phyloP scores from a whole-genome alignment of 2,329 filamentous ascomycete species.

The Xylariaceae sp. region DNA sequence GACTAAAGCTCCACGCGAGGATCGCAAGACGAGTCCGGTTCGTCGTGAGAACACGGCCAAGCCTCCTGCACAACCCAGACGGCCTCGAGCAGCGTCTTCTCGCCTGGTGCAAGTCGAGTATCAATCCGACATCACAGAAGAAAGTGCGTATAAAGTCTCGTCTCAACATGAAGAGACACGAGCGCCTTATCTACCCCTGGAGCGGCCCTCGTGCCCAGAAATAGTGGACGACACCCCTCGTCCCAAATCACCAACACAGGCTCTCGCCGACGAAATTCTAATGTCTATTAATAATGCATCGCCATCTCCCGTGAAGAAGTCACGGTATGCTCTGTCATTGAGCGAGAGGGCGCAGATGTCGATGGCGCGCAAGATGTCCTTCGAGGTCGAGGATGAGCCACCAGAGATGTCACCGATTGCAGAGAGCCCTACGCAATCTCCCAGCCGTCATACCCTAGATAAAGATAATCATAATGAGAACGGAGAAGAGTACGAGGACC shows the following conservation, averaged over 20 bases:
- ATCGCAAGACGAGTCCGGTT: constrained; percentile 8
- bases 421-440: constrained; percentile 15
- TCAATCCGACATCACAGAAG: background rate
- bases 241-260: constrained; percentile 41
- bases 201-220: background rate
- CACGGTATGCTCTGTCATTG: constrained; percentile 56
- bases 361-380: constrained; percentile 54
- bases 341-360: constrained; percentile 76
- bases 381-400: constrained; percentile 32
- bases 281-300: constrained; percentile 50
- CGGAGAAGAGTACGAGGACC: constrained; percentile 41
- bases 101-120: background rate
- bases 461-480: constrained; percentile 16
- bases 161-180: constrained; percentile 3
- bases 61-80: constrained; percentile 1
- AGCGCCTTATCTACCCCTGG: background rate
- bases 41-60: background rate
- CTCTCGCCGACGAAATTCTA: constrained; percentile 52
- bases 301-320: constrained; percentile 53
- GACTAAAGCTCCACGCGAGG: background rate
- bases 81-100: constrained; percentile 1
- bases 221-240: constrained; percentile 14
- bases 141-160: background rate
- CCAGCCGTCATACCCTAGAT: constrained; percentile 20
- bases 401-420: constrained; percentile 21